These are phyloP conservation scores for Fusarium sp. DNA, from an alignment of 2,329 filamentous ascomycete genomes.

Conservation along the genomic window DNA sequence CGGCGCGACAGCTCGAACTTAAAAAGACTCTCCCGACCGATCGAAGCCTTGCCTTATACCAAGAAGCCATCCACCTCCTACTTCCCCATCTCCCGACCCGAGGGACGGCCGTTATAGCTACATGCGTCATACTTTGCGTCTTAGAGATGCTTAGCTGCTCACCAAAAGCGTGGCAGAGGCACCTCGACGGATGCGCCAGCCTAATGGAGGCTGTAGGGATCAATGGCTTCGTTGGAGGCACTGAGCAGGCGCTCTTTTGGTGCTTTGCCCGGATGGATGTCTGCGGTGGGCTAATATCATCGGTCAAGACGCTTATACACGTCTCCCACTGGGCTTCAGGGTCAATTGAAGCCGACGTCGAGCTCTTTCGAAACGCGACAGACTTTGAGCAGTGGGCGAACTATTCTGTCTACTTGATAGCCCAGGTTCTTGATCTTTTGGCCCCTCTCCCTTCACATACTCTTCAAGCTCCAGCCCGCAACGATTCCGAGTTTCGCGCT, in stretches of 20 bases:
- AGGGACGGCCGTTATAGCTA: slow-evolving; percentile 62
- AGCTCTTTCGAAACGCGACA: slow-evolving; percentile 49
- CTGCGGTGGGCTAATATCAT: slow-evolving; percentile 64
- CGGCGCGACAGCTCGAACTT: slow-evolving; percentile 63
- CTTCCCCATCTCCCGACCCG: slow-evolving; percentile 60
- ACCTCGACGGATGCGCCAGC: slow-evolving; percentile 64
- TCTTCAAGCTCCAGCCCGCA: slow-evolving; percentile 27
- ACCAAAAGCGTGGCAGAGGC: slow-evolving; percentile 62
- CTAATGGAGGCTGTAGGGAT: slow-evolving; percentile 63
- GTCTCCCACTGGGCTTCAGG: slow-evolving; percentile 59
- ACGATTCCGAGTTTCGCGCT: slow-evolving; percentile 42
- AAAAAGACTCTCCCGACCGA: slow-evolving; percentile 52
- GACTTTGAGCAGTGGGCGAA: slow-evolving; percentile 63
- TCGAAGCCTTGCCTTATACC: slow-evolving; percentile 60
- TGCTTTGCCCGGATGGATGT: slow-evolving; percentile 67
- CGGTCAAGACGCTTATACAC: slow-evolving; percentile 62
- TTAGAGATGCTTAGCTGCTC: slow-evolving; percentile 65
- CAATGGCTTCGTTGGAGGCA: slow-evolving; percentile 62
- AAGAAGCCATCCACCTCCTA: slow-evolving; percentile 63
- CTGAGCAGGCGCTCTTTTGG: slow-evolving; percentile 66
- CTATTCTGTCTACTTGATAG: slow-evolving; percentile 61
- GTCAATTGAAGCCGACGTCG: slow-evolving; percentile 47
- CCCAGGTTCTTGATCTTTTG: slow-evolving; percentile 57
- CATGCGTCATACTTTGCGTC: slow-evolving; percentile 65
- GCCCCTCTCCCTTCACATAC: slow-evolving; percentile 36